A percentile compares a stretch with the other conserved stretches of the same genome.
Evolutionary conservation across 2,329 filamentous ascomycete genomes (phyloP).

Genomic region (Neocucurbitaria cava): DNA sequence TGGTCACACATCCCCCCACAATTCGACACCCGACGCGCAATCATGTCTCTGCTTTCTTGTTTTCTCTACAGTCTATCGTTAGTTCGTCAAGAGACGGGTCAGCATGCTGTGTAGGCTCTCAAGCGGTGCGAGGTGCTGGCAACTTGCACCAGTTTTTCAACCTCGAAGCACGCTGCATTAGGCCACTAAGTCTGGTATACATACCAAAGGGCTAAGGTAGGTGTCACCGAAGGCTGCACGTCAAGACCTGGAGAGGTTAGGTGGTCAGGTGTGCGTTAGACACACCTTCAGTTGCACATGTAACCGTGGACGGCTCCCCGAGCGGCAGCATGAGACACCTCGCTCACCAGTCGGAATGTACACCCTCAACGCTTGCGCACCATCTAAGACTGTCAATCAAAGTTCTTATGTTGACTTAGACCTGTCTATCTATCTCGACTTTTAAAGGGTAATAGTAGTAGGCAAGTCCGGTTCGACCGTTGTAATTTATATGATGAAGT

Average conservation of each 20-base stretch:
- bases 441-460: too few relatives aligned
- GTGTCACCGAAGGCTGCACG: too few relatives aligned
- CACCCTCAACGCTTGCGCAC: neutral
- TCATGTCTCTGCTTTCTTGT: neutral
- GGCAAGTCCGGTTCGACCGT: too few relatives aligned
- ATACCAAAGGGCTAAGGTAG: too few relatives aligned
- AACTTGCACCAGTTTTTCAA: neutral
- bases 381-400: neutral
- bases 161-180: neutral
- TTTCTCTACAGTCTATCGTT: neutral
- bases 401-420: too few relatives aligned
- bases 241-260: too few relatives aligned
- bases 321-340: neutral
- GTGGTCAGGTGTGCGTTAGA: too few relatives aligned
- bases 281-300: neutral
- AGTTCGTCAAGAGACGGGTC: neutral
- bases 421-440: neutral
- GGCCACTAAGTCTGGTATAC: too few relatives aligned
- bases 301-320: neutral
- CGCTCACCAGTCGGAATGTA: neutral
- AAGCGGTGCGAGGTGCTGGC: neutral
- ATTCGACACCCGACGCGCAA: conserved; percentile 1
- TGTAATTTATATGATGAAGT: too few relatives aligned
- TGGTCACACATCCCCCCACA: neutral
- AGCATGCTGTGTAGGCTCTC: neutral